Percentiles rank a stretch among this genome's conserved stretches.
Conservation (phyloP, 2,329 filamentous ascomycete genomes). For the Pyrenochaeta sp. region DNA sequence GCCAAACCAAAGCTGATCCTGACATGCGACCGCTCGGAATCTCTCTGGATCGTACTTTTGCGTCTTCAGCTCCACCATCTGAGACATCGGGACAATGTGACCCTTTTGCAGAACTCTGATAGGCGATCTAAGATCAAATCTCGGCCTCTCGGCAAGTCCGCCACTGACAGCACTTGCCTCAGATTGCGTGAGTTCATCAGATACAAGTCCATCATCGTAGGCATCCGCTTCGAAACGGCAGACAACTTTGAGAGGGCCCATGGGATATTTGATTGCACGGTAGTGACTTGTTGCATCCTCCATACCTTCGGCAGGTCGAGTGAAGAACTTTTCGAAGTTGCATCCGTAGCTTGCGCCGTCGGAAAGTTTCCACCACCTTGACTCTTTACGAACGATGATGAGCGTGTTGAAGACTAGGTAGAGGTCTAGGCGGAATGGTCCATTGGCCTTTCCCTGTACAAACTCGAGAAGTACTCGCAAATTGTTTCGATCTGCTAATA, state of each 20-base stretch:
- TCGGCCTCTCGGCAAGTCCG: slow-evolving; percentile 15
- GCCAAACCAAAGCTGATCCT: slow-evolving; percentile 45
- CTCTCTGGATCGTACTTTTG: slow-evolving; percentile 20
- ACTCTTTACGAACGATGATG: slow-evolving; percentile 36
- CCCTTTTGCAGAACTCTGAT: slow-evolving; percentile 37
- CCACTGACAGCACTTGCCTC: slow-evolving; percentile 22
- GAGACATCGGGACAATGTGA: slow-evolving; percentile 27
- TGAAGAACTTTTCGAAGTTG: slow-evolving; percentile 42
- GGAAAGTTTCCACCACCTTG: slow-evolving; percentile 30
- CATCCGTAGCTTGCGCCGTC: slow-evolving; percentile 26
- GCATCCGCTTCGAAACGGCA: slow-evolving; percentile 42
- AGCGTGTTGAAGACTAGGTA: slow-evolving; percentile 35
- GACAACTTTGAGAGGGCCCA: slow-evolving; percentile 37
- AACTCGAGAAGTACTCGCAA: slow-evolving; percentile 38
- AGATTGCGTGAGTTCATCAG: slow-evolving; percentile 16
- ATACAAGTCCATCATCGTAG: slow-evolving; percentile 26
- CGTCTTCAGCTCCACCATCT: slow-evolving; percentile 40
- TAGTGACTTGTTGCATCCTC: slow-evolving; percentile 41
- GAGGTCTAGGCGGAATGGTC: slow-evolving; percentile 36
- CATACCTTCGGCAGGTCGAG: slow-evolving; percentile 26
- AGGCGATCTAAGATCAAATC: slow-evolving; percentile 23
- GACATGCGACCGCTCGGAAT: slow-evolving; percentile 17
- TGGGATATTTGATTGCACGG: slow-evolving; percentile 37
- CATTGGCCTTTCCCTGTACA: slow-evolving; percentile 32
- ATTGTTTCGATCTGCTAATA: slow-evolving; percentile 42